Percentiles rank a stretch among this genome's conserved stretches.
These are phyloP conservation scores for Pascua sp. DNA, from an alignment of 1,284 basidiomycete species.

Conservation along the genomic window DNA sequence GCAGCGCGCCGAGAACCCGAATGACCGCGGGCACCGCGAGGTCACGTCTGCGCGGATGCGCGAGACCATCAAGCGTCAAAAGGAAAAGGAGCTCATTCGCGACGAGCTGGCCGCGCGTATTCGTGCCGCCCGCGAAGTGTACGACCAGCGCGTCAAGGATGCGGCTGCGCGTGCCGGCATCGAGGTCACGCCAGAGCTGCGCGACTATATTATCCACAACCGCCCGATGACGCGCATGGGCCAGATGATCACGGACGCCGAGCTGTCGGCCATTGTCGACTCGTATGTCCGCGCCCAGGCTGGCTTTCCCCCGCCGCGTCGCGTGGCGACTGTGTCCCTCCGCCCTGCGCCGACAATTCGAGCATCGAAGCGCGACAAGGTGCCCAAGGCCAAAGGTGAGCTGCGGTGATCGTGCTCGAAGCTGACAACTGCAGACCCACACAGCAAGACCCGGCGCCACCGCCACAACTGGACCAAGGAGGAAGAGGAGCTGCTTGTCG, in stretches of 20 bases:
- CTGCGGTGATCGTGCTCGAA: neutral
- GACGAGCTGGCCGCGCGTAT: constrained; percentile 30
- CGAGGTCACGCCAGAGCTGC: constrained; percentile 21
- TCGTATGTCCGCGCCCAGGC: constrained; percentile 15
- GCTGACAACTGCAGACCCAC: neutral
- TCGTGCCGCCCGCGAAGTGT: constrained; percentile 21
- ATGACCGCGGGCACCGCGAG: neutral
- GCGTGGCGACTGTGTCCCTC: neutral
- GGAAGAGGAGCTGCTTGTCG: constrained; percentile 79
- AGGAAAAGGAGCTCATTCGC: constrained; percentile 11
- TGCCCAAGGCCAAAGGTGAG: constrained; percentile 6
- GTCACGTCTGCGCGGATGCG: neutral
- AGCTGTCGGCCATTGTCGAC: constrained; percentile 16
- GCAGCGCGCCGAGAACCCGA: neutral
- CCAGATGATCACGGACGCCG: constrained; percentile 13
- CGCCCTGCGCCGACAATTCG: neutral
- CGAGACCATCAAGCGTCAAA: constrained; percentile 6
- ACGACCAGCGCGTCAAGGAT: constrained; percentile 28
- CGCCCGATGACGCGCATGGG: constrained; percentile 17
- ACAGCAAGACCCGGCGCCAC: constrained; percentile 13
- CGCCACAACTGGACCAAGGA: constrained; percentile 79
- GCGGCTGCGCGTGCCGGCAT: constrained; percentile 19
- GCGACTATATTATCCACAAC: constrained; percentile 23
- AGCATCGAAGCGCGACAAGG: neutral
- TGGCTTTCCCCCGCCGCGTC: constrained; percentile 4